Base-by-base conservation (phyloP, 1,284 basidiomycete species). In the Fistulinella cinereoalba region DNA sequence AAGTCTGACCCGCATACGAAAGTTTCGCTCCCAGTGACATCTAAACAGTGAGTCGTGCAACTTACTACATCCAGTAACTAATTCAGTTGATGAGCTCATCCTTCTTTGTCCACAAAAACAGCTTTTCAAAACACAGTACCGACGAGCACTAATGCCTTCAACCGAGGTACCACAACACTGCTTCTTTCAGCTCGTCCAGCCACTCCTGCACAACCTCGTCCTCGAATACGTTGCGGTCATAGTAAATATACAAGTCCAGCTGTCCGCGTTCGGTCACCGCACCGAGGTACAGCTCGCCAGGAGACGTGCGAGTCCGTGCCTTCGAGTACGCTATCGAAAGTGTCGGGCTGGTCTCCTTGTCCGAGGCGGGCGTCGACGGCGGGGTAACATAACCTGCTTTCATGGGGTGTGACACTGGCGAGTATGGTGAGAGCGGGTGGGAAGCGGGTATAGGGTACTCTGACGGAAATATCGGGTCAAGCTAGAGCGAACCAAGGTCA, bases 361-460 rank as follows among this genome's bases (percentile, higher is more conserved):
- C 25, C 6, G 25, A 23, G 2, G 3, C 6, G 10, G 24, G 21
- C 4, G 32, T 2, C 3, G 24, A 12, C 6, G 31, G 9, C 50
- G 43, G 13, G 64, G 42, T 13, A 1, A n/a, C 19, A 32, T 65
- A 63, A 6, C 60, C 64, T 3, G 51, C 49, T 29, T 41, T 63
- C 1, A 24, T 11, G 11, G 53, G 51, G 28, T 64, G 57, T 21
- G 52, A 29, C 12, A 13, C 22, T 10, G 43, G 9, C 16, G 51
- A 44, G 3, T 43, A 25, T 2, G 64, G 60, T 10, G 60, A 62
- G 23, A 62, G 52, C 0, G 42, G 50, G 27, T 62, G 48, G 1
- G 46, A 34, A 7, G 50, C 27, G 6, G 60, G 49, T 8, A 66
- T 34, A 3, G 62, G 60, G 32, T 63, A 62, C 34, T 47, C 44